Percentiles rank a stretch among this genome's conserved stretches.
Conservation (phyloP, 2,329 filamentous ascomycete genomes). For the Pseudomassariella vexata region DNA sequence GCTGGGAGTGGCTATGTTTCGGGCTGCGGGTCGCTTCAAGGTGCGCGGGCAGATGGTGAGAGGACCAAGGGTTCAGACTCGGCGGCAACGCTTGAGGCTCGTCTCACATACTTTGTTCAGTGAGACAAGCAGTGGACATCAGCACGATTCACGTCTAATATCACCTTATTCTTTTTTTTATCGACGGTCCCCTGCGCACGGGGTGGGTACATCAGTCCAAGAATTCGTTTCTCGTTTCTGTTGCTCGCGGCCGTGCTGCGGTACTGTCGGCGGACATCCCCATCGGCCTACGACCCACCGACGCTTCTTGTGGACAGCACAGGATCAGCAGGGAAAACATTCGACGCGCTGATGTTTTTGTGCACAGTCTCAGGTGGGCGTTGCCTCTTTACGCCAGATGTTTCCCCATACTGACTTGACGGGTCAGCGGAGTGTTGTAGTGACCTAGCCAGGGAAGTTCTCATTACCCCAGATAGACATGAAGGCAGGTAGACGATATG, state of each 20-base stretch:
- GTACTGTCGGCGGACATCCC: conserved; percentile 25
- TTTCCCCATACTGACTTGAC: too few relatives aligned
- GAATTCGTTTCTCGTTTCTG: conserved; percentile 11
- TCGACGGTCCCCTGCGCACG: conserved; percentile 1
- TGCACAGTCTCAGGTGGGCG: conserved; percentile 12
- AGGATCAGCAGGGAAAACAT: conserved; percentile 17
- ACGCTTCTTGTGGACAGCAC: conserved; percentile 9
- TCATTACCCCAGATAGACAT: too few relatives aligned
- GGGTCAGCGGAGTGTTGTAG: too few relatives aligned
- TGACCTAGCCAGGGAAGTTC: too few relatives aligned
- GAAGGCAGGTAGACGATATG: too few relatives aligned
- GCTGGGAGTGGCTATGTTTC: too few relatives aligned
- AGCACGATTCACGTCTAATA: conserved; percentile 7
- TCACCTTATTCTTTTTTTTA: conserved; percentile 6
- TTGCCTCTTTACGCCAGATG: too few relatives aligned
- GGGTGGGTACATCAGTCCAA: conserved; percentile 1
- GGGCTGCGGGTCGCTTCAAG: too few relatives aligned
- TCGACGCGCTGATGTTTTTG: conserved; percentile 11
- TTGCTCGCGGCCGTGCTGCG: conserved; percentile 16
- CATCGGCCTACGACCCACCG: conserved; percentile 24
- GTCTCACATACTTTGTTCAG: too few relatives aligned
- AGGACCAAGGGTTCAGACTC: conserved; percentile 10
- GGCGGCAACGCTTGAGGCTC: conserved; percentile 2
- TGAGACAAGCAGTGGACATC: too few relatives aligned
- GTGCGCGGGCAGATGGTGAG: too few relatives aligned